A percentile compares a stretch with the other conserved stretches of the same genome.
Conservation (phyloP, 495 filamentous ascomycete genomes). For the Aspergillus conjunctus region DNA sequence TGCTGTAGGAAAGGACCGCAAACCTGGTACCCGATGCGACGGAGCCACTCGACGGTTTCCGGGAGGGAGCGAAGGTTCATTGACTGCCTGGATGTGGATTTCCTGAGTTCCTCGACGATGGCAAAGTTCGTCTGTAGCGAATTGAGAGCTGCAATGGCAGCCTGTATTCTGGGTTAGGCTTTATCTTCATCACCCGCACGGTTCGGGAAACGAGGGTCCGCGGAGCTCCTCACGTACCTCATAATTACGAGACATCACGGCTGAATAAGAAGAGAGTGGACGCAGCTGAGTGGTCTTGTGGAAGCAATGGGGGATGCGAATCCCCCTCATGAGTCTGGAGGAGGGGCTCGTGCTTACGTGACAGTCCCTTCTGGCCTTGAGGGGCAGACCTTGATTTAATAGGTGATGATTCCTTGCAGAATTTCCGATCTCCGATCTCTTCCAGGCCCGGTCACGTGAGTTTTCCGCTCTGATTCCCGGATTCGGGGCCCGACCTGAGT, state of each 20-base stretch:
- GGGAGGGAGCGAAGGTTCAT: conserved; percentile 69
- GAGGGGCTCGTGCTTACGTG: conserved; percentile 19
- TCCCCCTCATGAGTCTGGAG: conserved; percentile 26
- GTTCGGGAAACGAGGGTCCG: background rate
- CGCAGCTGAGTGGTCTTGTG: conserved; percentile 29
- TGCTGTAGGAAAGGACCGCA: conserved; percentile 23
- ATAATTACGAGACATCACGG: conserved; percentile 48
- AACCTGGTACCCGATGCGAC: conserved; percentile 78
- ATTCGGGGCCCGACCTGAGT: too few species aligned
- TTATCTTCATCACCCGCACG: background rate
- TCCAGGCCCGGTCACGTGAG: background rate
- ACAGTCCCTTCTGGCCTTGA: conserved; percentile 8
- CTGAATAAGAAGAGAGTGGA: conserved; percentile 35
- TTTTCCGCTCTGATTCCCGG: background rate
- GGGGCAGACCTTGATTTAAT: conserved; percentile 8
- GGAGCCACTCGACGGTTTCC: conserved; percentile 77
- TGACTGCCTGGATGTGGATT: conserved; percentile 58
- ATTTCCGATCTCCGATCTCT: background rate
- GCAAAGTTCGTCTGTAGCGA: conserved; percentile 84
- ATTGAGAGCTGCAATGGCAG: conserved; percentile 86
- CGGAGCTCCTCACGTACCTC: conserved; percentile 32
- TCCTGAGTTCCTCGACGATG: conserved; percentile 71
- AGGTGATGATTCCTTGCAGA: background rate
- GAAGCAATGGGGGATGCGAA: conserved; percentile 17
- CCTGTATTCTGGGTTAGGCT: conserved; percentile 37